Evolutionary conservation across 352 stramenopile species (phyloP).

Genomic region (Pythium scleroteichum): DNA sequence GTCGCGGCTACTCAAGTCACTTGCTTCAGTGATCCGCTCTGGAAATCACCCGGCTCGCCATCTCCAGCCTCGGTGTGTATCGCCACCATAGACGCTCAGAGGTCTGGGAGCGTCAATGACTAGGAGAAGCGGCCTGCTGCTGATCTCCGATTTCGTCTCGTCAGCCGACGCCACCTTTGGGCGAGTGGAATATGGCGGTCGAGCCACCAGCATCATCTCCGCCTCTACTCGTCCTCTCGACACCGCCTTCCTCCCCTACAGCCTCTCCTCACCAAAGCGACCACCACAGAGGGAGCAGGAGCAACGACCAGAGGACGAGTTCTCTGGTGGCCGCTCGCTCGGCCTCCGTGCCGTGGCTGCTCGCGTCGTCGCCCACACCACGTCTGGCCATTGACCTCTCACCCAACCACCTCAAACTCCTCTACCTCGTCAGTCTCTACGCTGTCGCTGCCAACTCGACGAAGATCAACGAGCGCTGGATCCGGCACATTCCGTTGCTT

Average conservation of each 20-base stretch:
- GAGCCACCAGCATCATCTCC: slow-evolving; percentile 18
- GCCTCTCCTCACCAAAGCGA: no score
- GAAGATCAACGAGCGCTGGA: slow-evolving; percentile 94
- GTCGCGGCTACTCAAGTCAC: slow-evolving; percentile 15
- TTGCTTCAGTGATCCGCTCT: no score
- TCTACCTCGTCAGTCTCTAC: slow-evolving; percentile 96
- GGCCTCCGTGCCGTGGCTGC: slow-evolving; percentile 16
- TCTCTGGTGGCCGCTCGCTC: slow-evolving; percentile 9
- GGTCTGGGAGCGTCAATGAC: slow-evolving; percentile 18
- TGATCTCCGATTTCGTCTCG: not conserved
- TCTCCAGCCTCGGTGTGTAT: not conserved
- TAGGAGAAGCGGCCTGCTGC: slow-evolving; percentile 4
- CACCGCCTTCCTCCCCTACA: not conserved
- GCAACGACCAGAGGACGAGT: not conserved
- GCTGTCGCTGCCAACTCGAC: slow-evolving; percentile 86
- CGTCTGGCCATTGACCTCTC: slow-evolving; percentile 60
- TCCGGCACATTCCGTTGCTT: slow-evolving; percentile 93
- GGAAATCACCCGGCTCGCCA: not conserved
- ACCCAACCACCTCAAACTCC: slow-evolving; percentile 95
- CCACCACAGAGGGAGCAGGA: not conserved
- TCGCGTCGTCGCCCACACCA: slow-evolving; percentile 11
- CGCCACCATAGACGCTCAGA: not conserved
- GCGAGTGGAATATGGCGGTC: slow-evolving; percentile 23
- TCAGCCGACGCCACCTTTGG: not conserved
- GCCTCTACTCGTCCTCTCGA: slow-evolving; percentile 12